These are phyloP conservation scores for Phialocephala sp. DNA, from an alignment of 2,329 filamentous ascomycete species.

Conservation along the genomic window DNA sequence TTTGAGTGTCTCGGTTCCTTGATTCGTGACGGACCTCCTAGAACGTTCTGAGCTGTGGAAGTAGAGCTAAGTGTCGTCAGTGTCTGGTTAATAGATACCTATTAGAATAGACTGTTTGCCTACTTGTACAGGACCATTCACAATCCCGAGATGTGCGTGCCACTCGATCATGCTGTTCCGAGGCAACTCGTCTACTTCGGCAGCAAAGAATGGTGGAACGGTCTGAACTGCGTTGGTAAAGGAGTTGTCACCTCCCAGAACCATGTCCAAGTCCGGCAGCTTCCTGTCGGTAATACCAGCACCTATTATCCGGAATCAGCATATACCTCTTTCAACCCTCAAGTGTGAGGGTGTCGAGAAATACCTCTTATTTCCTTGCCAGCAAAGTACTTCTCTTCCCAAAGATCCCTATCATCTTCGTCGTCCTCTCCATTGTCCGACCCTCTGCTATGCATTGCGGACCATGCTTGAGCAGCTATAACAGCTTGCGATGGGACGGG, in stretches of 20 bases:
- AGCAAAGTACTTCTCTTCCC: slow-evolving; percentile 67
- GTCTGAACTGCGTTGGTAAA: slow-evolving; percentile 41
- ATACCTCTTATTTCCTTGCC: slow-evolving; percentile 44
- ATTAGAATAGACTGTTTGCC: not conserved
- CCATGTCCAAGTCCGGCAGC: slow-evolving; percentile 58
- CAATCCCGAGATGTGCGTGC: slow-evolving; percentile 71
- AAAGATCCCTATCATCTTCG: slow-evolving; percentile 68
- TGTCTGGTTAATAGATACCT: not conserved
- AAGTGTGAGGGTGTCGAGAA: not conserved
- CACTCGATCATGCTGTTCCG: slow-evolving; percentile 80
- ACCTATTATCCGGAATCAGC: not conserved
- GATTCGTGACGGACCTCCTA: not conserved
- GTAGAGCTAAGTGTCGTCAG: not conserved
- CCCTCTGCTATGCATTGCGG: slow-evolving; percentile 26
- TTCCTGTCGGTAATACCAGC: slow-evolving; percentile 35
- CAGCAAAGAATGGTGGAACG: slow-evolving; percentile 72
- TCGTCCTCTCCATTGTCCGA: slow-evolving; percentile 55
- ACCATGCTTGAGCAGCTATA: slow-evolving; percentile 56
- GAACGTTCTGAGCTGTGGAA: not conserved
- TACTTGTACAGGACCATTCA: slow-evolving; percentile 29
- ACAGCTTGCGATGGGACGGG: slow-evolving; percentile 44
- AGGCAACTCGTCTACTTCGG: slow-evolving; percentile 79
- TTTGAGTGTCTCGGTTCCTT: not conserved
- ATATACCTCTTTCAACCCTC: not conserved
- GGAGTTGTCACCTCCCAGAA: slow-evolving; percentile 33